Base-by-base conservation (phyloP, 176 grass and related monocot genomes). In the Juncus effusus region DNA sequence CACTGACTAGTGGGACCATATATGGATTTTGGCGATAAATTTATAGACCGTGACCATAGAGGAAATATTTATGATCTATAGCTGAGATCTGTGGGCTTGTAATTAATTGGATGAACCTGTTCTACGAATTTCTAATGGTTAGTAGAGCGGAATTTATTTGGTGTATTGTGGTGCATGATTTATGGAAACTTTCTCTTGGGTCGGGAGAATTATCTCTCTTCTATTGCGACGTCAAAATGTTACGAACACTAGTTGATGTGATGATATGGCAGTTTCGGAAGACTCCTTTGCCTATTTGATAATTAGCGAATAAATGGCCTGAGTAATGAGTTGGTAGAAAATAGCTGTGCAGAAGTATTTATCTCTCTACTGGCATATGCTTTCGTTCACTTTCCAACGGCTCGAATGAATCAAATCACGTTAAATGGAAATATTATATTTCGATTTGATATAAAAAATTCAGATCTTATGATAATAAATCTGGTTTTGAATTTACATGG, bases 151-250 rank as follows among this genome's bases (percentile, higher is more conserved):
- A 2, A 57, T 5, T 11, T 0, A 0, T 5, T 4, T 11, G 14
- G 14, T 13, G 14, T 16, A 41, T 12, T 63, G 36, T 28, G 19
- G 19, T 28, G 19, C 19, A 28, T 28, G 19, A 28, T 0, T 28
- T 13, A 42, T 63, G 40, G 36, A 36, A 4, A 36, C 38, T 7
- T 63, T 13, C 61, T 63, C 61, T 8, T 8, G 10, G 13, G 36
- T n/a, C 61, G 28, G 40, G 38, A 9, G 61, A 63, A 63, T 66
- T 51, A n/a, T 51, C 42, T 35, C 42, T 66, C 11, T 47, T 47
- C 4, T 47, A 6, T 47, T 47, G 6, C 44, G 6, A 47, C 44
- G 9, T 47, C 3, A 3, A 50, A 51, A 66, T 19, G 41, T 16
- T 65, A 65, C 13, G 19, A 51, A 36, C 4, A 36, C 13, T 4